A percentile compares a stretch with the other conserved stretches of the same genome.
phyloP scores from a whole-genome alignment of 2,329 filamentous ascomycete genomes.

The Elsinoe necatrix region DNA sequence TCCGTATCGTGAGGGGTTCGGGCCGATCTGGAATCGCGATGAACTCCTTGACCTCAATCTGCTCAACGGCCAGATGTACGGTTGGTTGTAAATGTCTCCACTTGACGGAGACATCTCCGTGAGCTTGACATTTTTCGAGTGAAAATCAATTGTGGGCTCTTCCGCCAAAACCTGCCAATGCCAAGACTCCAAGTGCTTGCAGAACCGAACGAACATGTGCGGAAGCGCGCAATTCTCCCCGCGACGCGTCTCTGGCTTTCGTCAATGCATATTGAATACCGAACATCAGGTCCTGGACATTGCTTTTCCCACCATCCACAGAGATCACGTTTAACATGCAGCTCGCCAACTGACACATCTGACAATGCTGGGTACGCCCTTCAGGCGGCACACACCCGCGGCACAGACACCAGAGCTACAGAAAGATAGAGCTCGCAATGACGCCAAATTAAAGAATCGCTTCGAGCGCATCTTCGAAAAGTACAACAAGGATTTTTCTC shows the following conservation, averaged over 20 bases:
- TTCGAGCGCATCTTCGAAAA: constrained; percentile 88
- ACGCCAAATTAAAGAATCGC: constrained; percentile 65
- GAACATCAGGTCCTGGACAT: background rate
- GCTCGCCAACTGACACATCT: background rate
- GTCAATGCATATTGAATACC: background rate
- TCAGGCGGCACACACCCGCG: constrained; percentile 3
- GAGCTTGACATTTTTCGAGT: constrained; percentile 1
- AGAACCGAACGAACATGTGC: background rate
- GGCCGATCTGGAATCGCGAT: background rate
- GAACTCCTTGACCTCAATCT: background rate
- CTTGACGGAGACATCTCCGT: background rate
- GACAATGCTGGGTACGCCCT: constrained; percentile 13
- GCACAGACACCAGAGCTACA: constrained; percentile 28
- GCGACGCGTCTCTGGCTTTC: background rate
- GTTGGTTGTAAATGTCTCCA: background rate
- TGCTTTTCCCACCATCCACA: background rate
- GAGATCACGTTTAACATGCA: constrained; percentile 2
- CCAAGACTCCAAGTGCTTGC: constrained; percentile 1
- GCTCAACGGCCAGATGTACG: background rate
- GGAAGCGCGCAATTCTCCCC: background rate
- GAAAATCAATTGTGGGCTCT: constrained; percentile 5
- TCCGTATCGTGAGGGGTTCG: background rate
- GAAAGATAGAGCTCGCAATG: constrained; percentile 52
- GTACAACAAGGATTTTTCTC: constrained; percentile 74
- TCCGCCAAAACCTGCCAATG: background rate